Base-by-base conservation (phyloP, 306 rosid genomes). In the Cucurbita ficifolia region DNA sequence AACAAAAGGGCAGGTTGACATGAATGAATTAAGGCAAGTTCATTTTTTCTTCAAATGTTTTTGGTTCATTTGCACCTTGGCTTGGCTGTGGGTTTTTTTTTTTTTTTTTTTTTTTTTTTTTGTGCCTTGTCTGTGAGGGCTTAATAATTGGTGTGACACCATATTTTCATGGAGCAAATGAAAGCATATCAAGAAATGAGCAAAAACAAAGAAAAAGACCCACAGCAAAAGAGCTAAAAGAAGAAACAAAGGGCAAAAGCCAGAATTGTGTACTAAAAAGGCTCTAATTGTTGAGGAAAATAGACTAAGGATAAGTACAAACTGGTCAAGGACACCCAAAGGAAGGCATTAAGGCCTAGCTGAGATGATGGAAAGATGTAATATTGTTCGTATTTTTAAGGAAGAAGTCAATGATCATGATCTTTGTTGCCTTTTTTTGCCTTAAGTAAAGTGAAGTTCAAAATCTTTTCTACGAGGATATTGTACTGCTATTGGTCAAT, bases 1-100 rank as follows among this genome's bases (percentile, higher is more conserved):
- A 70, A 86, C 99, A n/a, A 91, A 88, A 72, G 99, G 96, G 70
- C 99, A 89, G 81, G 77, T 75, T 74, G 99, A 95, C 80, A 78
- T 81, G 36, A 81, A 91, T 83, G 96, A 95, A 82, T 79, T 76
- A 38, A 95, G 99, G 99, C 85, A 83, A 88, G 90, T 78, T 76
- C 56, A 63, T 71, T 52, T 73, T 51, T 48, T 75, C 70, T 18
- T n/a, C 4, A 39, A 18, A 1, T 48, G 58, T 81, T 71, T 81
- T 67, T 65, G 38, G n/a, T 65, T 43, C 19, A 45, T 22, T 46
- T 49, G 74, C 10, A 16, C 74, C 57, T n/a, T 48, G 21, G 58
- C 73, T 69, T 69, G 42, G 56, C 24, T 75, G 68, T 65, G 33
- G 52, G 18, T 12, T 45, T 12, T 6, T 42, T 6, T 7, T 13